phyloP scores from a whole-genome alignment of 2,329 filamentous ascomycete species.

The Trichoderma pleuroti region DNA sequence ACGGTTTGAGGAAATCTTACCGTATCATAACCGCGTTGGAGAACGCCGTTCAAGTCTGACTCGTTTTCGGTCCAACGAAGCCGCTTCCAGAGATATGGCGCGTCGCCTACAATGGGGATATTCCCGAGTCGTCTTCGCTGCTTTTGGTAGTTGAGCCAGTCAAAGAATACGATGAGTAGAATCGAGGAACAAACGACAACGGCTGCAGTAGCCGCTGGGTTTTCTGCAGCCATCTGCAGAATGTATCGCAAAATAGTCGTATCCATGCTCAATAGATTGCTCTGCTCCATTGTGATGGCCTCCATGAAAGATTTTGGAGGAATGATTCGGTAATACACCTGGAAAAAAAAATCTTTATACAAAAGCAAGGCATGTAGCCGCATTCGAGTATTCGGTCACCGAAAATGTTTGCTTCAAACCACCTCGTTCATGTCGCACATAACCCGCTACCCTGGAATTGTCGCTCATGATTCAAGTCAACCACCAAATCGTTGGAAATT shows the following conservation, averaged over 20 bases:
- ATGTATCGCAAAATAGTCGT: not conserved
- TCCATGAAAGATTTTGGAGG: not conserved
- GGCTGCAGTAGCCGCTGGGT: not conserved
- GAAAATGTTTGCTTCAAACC: not conserved
- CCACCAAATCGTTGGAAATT: not conserved
- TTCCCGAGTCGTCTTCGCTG: not conserved
- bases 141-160: slow-evolving; percentile 7
- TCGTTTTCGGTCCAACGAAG: slow-evolving; percentile 15
- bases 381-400: not conserved
- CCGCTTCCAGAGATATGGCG: slow-evolving; percentile 15
- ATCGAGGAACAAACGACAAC: not conserved
- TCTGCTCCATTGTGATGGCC: not conserved
- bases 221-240: not conserved
- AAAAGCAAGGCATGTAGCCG: not conserved
- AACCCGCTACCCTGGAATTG: not conserved
- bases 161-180: not conserved
- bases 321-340: not conserved
- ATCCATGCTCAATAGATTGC: not conserved
- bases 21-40: slow-evolving; percentile 9
- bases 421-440: not conserved
- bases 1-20: not conserved
- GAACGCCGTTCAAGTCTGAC: not conserved
- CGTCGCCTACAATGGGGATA: slow-evolving; percentile 8
- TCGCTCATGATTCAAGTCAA: not conserved
- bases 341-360: not conserved